Conservation (phyloP, 192 early-diverging fungal species). For the Backusella circina region DNA sequence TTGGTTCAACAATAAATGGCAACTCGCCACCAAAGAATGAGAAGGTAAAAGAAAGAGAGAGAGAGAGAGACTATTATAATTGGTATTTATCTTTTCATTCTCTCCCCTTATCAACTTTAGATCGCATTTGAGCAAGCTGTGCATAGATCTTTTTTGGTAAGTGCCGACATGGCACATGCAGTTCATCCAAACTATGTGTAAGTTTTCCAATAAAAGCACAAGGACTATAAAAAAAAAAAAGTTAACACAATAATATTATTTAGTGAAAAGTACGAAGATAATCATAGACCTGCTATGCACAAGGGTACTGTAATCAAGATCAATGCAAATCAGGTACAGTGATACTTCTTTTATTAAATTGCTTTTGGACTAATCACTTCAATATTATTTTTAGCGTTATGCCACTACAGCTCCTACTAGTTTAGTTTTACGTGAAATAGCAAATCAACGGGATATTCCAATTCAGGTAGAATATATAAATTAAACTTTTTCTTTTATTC, state of each 20-base stretch:
- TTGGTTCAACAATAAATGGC: conserved; percentile 36
- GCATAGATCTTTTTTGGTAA: conserved; percentile 82
- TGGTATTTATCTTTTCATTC: not conserved
- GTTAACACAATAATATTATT: not conserved
- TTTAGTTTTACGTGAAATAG: conserved; percentile 72
- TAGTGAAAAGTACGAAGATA: conserved; percentile 89
- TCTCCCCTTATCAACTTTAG: not conserved
- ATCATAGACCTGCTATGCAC: conserved; percentile 89
- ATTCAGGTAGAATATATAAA: conserved; percentile 57
- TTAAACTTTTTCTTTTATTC: not conserved
- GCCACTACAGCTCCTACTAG: conserved; percentile 75
- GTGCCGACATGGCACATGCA: conserved; percentile 93
- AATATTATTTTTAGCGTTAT: conserved; percentile 47
- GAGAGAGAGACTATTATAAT: not conserved
- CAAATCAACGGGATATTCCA: conserved; percentile 68
- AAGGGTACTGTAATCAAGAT: conserved; percentile 94
- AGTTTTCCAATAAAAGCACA: not conserved
- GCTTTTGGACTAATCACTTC: not conserved
- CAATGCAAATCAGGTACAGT: conserved; percentile 87
- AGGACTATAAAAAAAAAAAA: not conserved
- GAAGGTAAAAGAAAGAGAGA: not conserved
- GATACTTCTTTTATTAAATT: not conserved
- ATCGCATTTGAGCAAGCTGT: conserved; percentile 68
- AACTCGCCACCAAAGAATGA: not conserved
- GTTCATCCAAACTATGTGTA: conserved; percentile 81